Evolutionary conservation across 2,329 filamentous ascomycete genomes (phyloP).

Genomic region (Trichoderma atrobrunneum): DNA sequence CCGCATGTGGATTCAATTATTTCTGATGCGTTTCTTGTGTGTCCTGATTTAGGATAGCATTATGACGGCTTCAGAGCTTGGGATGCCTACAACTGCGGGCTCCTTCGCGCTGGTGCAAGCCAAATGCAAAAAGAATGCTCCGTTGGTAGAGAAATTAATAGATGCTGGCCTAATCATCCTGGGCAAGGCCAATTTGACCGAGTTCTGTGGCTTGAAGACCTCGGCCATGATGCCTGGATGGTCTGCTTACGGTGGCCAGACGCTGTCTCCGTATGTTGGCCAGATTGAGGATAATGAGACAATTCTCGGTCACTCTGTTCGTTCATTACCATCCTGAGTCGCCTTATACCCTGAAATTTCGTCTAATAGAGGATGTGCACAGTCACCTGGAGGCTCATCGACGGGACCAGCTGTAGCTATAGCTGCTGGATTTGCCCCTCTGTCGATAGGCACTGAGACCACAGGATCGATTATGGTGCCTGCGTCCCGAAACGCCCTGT

Average conservation of each 20-base stretch:
- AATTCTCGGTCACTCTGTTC: constrained; percentile 21
- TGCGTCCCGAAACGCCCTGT: too few relatives aligned
- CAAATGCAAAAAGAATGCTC: too few relatives aligned
- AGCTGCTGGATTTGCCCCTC: constrained; percentile 10
- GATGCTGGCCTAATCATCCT: too few relatives aligned
- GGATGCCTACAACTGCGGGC: too few relatives aligned
- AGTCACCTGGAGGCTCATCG: constrained; percentile 17
- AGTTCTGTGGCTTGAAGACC: background rate
- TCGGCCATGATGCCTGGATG: constrained; percentile 20
- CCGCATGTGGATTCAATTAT: too few relatives aligned
- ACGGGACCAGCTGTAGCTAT: constrained; percentile 14
- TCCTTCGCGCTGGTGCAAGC: too few relatives aligned
- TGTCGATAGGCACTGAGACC: background rate
- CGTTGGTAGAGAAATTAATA: too few relatives aligned
- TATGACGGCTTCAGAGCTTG: too few relatives aligned
- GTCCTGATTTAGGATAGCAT: too few relatives aligned
- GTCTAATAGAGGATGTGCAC: background rate
- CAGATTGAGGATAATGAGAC: constrained; percentile 22
- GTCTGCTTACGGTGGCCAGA: constrained; percentile 25
- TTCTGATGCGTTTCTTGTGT: too few relatives aligned
- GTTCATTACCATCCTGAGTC: background rate
- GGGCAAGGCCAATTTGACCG: background rate
- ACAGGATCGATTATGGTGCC: background rate
- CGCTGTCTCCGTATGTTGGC: constrained; percentile 28
- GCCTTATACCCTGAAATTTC: too few relatives aligned